phyloP scores from a whole-genome alignment of 371 early-diverging fungal genomes.

The Mucor lusitanicus region DNA sequence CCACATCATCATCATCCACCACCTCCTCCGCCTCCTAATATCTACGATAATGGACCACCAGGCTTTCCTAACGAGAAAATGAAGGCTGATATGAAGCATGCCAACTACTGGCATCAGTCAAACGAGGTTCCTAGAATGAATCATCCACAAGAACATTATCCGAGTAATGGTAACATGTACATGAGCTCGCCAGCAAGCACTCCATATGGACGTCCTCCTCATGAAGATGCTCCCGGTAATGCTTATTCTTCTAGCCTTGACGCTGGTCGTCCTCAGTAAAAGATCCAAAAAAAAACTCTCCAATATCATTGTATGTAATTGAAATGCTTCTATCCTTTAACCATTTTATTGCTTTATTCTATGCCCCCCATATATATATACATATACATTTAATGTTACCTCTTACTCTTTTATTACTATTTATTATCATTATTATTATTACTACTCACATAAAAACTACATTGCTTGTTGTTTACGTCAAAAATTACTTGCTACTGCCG shows the following conservation, averaged over 20 bases:
- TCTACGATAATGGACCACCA: neutral
- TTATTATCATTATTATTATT: conserved; percentile 1
- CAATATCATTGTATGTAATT: neutral
- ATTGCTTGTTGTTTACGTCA: too few relatives aligned
- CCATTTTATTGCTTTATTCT: neutral
- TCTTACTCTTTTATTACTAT: neutral
- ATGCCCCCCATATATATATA: neutral
- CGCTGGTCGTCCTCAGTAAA: conserved; percentile 19
- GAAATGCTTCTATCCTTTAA: neutral
- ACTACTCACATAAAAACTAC: neutral
- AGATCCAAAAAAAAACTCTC: neutral
- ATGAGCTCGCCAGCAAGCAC: neutral
- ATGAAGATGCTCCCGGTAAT: neutral
- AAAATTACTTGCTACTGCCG: too few relatives aligned
- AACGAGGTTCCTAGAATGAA: neutral
- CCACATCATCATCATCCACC: neutral
- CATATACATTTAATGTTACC: neutral
- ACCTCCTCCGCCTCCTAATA: conserved; percentile 6
- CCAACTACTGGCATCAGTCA: conserved; percentile 1
- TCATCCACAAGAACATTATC: conserved; percentile 10
- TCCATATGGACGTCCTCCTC: conserved; percentile 8
- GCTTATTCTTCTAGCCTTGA: conserved; percentile 14
- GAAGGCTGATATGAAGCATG: neutral
- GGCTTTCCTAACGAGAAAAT: neutral
- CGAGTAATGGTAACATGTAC: neutral